A percentile compares a stretch with the other conserved stretches of the same genome.
phyloP scores from a whole-genome alignment of 352 stramenopile genomes.

The Pythium folliculosum region DNA sequence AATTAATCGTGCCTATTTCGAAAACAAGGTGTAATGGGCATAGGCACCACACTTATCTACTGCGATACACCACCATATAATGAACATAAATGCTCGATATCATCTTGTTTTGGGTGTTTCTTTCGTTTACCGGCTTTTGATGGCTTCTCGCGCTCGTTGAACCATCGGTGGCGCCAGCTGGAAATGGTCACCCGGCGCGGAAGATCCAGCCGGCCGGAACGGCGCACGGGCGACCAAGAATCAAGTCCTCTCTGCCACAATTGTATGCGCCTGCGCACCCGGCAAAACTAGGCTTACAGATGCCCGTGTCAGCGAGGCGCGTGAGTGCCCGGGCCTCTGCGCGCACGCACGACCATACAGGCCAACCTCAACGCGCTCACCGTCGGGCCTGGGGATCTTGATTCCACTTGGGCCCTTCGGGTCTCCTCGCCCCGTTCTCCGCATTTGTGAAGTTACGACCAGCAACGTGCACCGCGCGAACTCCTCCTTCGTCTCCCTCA shows the following conservation, averaged over 20 bases:
- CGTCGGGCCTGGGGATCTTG: background rate
- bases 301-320: background rate
- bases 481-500: background rate
- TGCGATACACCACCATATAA: no score
- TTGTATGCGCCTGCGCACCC: background rate
- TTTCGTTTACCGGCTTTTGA: background rate
- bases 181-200: conserved; percentile 1
- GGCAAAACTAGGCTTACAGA: background rate
- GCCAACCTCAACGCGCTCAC: no score
- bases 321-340: background rate
- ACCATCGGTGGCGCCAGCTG: background rate
- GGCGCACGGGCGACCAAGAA: background rate
- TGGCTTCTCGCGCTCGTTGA: background rate
- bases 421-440: no score
- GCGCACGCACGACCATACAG: background rate
- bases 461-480: background rate
- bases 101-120: background rate
- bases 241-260: background rate
- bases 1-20: background rate
- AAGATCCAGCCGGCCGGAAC: background rate
- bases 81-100: background rate
- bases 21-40: background rate
- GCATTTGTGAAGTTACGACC: background rate
- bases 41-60: no score
- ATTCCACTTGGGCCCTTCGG: background rate